These are phyloP conservation scores for Aspergillus persii DNA, from an alignment of 2,329 filamentous ascomycete species.

Conservation along the genomic window DNA sequence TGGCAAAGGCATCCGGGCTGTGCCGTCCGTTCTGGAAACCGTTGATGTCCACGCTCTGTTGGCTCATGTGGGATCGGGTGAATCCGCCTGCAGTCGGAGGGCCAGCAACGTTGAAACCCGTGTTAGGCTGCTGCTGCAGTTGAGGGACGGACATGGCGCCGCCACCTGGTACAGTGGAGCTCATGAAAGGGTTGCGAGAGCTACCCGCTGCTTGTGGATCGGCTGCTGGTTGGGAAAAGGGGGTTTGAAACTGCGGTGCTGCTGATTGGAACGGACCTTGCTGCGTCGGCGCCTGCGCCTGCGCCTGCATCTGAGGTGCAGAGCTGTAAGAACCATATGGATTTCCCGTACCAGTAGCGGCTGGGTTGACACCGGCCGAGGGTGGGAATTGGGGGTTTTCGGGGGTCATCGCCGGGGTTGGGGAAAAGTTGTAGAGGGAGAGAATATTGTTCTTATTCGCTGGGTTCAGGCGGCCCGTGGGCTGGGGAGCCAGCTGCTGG, in stretches of 20 bases:
- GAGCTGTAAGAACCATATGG: neutral
- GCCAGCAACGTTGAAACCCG: conserved; percentile 11
- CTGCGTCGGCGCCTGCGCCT: conserved; percentile 14
- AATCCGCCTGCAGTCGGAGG: conserved; percentile 19
- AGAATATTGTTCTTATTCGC: conserved; percentile 46
- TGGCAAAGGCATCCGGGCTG: conserved; percentile 52
- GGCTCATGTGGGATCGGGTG: conserved; percentile 42
- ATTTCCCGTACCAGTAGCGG: conserved; percentile 5
- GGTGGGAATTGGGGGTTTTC: conserved; percentile 31
- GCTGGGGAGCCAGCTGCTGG: conserved; percentile 38
- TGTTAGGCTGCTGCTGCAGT: conserved; percentile 14
- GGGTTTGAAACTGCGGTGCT: conserved; percentile 13
- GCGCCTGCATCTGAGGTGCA: conserved; percentile 9
- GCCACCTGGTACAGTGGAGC: neutral
- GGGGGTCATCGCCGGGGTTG: conserved; percentile 34
- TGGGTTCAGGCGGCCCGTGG: conserved; percentile 38
- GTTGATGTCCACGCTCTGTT: conserved; percentile 49
- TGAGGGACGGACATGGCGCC: conserved; percentile 2
- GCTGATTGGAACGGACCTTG: conserved; percentile 5
- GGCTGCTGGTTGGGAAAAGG: conserved; percentile 13
- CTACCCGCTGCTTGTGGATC: conserved; percentile 22
- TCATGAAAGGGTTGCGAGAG: conserved; percentile 28
- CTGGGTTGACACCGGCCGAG: conserved; percentile 20
- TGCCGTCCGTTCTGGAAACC: conserved; percentile 48
- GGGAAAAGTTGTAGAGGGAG: conserved; percentile 46